Base-by-base conservation (phyloP, 805 yeast species). In the Wickerhamiella kurtzmanii region DNA sequence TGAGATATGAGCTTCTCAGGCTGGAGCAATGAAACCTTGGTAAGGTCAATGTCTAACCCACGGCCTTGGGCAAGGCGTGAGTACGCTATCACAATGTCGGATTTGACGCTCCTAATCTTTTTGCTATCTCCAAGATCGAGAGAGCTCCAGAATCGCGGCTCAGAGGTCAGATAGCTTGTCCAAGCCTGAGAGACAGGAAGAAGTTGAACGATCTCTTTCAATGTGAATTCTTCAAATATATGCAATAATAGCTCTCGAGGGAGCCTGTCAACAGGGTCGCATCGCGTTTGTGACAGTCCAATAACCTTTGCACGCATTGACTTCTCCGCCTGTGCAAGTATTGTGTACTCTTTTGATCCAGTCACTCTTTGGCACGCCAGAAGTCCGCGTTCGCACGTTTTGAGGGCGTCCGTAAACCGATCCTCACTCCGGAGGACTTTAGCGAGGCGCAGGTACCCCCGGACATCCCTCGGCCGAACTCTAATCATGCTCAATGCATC, bases 361-460 rank as follows among this genome's bases (percentile, higher is more conserved):
- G 36, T 25, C 22, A 6, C 8, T 19, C 11, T 25, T 4, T 20
- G 5, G n/a, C 51, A 44, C 18, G 42, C 45, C 17, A 17, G 37
- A 1, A 53, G 41, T 1, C 55, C 57, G 2, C 49, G 20, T 37
- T 45, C 28, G 40, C 53, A 54, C 11, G 51, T 47, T 5, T 35
- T 36, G n/a, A 40, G 44, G 8, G 57, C 57, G 13, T 48, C 48
- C 8, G 40, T 36, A 1, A 40, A 37, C 20, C 45, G 41, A 3
- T 41, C 50, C n/a, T 41, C 44, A 2, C 35, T 39, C 36, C 48
- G 53, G 38, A 53, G 45, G 6, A 53, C 38, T 37, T 48, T 50
- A 36, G 56, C 57, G 32, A 54, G 37, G n/a, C 57, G 39, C 11
- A 54, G 43, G 25, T 54, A 54, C 15, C 57, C 57, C 3, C 55